Base-by-base conservation (phyloP, 73 alveolate species). In the Paramecium octaurelia region DNA sequence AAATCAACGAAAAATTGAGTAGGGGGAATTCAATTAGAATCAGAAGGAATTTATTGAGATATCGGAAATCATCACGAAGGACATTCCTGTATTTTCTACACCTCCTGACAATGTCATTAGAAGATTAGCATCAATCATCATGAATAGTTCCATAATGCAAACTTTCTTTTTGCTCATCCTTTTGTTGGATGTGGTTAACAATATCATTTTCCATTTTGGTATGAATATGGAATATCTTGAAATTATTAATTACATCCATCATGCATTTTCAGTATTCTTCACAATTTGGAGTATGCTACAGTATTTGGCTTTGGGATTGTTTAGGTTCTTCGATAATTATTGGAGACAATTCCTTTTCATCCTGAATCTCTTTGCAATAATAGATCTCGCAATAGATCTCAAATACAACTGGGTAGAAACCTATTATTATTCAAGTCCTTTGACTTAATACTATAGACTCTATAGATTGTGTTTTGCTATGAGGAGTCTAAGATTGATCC, bases 291-390 rank as follows among this genome's bases (percentile, higher is more conserved):
- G 43, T 11, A 20, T 46, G 18, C 8, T 80, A 6, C 6, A 44
- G 20, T 43, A 31, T 3, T 80, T 80, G 36, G 43, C 91, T 5
- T 46, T 43, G 44, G 91, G 91, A 46, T 31, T 80, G 43, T 44
- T 10, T 42, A 80, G 91, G 44, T 80, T 43, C 16, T 43, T 80
- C 10, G 91, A 80, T 44, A 42, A 80, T 80, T 44, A 40, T 80
- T 80, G 91, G 91, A 80, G 91, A 80, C 6, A 46, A 80, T 80
- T 43, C 16, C 34, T 31, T 5, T 31, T 80, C 6, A 16, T 80
- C 8, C 7, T 80, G 21, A 42, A 20, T 21, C 7, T 80, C 18
- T 0, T 80, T 44, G 21, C 91, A 8, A 12, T 46, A 18, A 46
- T 14, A n/a, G 91, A 80, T 24, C 38, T 80, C 1, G 31, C 7